These are phyloP conservation scores for Petunia secreta DNA, from an alignment of 257 asterid genomes.

Conservation along the genomic window DNA sequence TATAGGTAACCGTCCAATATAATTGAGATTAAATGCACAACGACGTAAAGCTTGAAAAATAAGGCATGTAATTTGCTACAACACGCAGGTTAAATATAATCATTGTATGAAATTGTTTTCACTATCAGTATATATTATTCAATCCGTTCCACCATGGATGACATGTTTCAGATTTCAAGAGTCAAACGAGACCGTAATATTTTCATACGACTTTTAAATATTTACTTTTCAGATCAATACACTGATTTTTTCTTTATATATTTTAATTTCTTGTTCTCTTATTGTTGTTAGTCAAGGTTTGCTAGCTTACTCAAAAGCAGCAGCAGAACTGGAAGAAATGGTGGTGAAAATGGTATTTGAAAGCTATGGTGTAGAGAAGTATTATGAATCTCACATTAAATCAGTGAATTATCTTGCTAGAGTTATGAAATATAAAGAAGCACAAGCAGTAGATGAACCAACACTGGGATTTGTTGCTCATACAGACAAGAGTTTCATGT, in stretches of 20 bases:
- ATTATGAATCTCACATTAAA: constrained; percentile 42
- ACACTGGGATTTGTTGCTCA: constrained; percentile 66
- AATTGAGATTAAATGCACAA: no score
- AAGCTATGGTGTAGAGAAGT: constrained; percentile 64
- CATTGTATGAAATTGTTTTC: no score
- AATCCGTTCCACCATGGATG: no score
- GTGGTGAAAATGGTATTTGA: constrained; percentile 70
- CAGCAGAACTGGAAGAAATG: constrained; percentile 57
- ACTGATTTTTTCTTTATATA: background rate
- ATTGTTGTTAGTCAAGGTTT: constrained; percentile 43
- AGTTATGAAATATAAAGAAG: constrained; percentile 65
- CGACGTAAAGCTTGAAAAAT: no score
- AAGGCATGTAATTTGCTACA: no score
- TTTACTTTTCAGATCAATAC: no score
- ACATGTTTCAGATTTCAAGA: no score
- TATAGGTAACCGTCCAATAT: no score
- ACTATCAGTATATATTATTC: no score
- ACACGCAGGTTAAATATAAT: no score
- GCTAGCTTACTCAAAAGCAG: constrained; percentile 50
- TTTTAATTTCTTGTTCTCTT: background rate
- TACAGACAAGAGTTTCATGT: constrained; percentile 79
- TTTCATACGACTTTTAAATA: no score
- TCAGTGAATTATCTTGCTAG: constrained; percentile 54
- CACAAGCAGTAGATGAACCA: constrained; percentile 37
- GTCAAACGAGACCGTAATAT: no score